Conservation (phyloP, 768 basidiomycete genomes). For the Kondoa subrosea region DNA sequence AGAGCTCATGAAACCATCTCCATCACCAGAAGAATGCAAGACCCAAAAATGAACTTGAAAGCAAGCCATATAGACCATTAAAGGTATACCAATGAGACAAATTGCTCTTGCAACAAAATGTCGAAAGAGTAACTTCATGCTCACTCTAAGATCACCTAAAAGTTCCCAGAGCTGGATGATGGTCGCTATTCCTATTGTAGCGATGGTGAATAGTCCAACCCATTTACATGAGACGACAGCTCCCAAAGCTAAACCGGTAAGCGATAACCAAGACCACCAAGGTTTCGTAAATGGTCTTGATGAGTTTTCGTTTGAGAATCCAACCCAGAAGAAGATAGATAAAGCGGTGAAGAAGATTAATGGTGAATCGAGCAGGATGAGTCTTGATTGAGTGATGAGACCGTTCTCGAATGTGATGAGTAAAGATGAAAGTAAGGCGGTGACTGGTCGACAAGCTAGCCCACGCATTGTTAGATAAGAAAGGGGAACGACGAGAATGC, state of each 20-base stretch:
- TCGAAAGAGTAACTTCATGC: constrained; percentile 54
- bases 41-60: constrained; percentile 88
- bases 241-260: constrained; percentile 77
- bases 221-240: constrained; percentile 90
- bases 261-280: constrained; percentile 86
- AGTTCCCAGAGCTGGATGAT: constrained; percentile 72
- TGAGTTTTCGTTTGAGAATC: constrained; percentile 61
- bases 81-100: constrained; percentile 70
- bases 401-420: constrained; percentile 96
- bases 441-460: constrained; percentile 78
- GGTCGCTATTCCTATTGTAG: constrained; percentile 74
- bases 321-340: constrained; percentile 66
- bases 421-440: constrained; percentile 73
- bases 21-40: constrained; percentile 76
- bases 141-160: constrained; percentile 66
- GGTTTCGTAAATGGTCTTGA: constrained; percentile 50
- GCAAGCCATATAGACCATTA: constrained; percentile 87
- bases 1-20: constrained; percentile 98
- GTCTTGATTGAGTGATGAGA: constrained; percentile 81
- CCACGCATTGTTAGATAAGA: constrained; percentile 85
- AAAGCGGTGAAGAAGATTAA: constrained; percentile 94
- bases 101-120: constrained; percentile 81
- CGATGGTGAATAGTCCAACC: constrained; percentile 96
- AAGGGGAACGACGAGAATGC: constrained; percentile 72
- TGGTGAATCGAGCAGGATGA: constrained; percentile 95